Percentiles rank a stretch among this genome's conserved stretches.
Conservation (phyloP, 208 protist species). For the Trypanosoma conorhini region DNA sequence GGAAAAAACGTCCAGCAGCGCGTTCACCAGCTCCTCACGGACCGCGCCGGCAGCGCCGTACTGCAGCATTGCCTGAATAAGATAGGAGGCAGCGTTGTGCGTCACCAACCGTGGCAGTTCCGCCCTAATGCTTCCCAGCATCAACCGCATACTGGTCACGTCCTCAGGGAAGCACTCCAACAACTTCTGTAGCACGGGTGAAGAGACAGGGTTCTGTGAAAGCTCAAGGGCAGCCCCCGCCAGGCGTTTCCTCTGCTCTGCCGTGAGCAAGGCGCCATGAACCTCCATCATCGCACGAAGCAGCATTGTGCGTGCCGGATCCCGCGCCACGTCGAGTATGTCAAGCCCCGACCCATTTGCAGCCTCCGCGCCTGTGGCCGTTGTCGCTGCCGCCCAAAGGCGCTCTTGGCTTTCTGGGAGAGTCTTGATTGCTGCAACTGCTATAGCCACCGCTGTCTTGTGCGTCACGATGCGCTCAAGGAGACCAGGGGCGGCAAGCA, state of each 20-base stretch:
- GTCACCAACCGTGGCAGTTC: slow-evolving; percentile 49
- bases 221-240: slow-evolving; percentile 38
- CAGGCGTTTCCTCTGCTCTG: slow-evolving; percentile 28
- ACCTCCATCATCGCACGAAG: slow-evolving; percentile 78
- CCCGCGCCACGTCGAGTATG: slow-evolving; percentile 42
- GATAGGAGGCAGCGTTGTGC: slow-evolving; percentile 60
- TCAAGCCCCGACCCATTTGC: slow-evolving; percentile 15
- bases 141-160: neutral
- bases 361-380: neutral
- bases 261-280: slow-evolving; percentile 26
- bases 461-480: slow-evolving; percentile 40
- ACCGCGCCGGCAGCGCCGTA: slow-evolving; percentile 35
- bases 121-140: slow-evolving; percentile 38
- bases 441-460: slow-evolving; percentile 34
- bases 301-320: slow-evolving; percentile 70
- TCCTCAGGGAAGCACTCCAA: slow-evolving; percentile 43
- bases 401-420: slow-evolving; percentile 22
- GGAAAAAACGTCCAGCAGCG: slow-evolving; percentile 37
- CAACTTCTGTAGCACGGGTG: slow-evolving; percentile 83
- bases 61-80: slow-evolving; percentile 78
- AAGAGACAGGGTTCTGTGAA: slow-evolving; percentile 62
- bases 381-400: slow-evolving; percentile 12
- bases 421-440: slow-evolving; percentile 33
- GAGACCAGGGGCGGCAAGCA: slow-evolving; percentile 30
- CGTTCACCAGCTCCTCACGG: slow-evolving; percentile 45